These are phyloP conservation scores for Medicago ruthenica DNA, from an alignment of 306 rosid genomes.

Conservation along the genomic window DNA sequence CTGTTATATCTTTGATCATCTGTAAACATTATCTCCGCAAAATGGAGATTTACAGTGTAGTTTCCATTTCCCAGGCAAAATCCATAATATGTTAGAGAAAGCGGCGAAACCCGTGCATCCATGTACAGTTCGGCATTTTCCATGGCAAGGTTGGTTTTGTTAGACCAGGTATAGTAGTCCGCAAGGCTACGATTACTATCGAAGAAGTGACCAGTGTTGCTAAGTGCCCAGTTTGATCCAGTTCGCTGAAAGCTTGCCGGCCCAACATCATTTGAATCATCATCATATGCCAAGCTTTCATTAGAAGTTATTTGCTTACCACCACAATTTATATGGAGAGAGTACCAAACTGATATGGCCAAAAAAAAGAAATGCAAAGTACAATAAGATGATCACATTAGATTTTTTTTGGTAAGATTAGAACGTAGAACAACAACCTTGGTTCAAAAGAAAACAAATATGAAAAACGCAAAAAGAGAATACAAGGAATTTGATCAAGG, in stretches of 20 bases:
- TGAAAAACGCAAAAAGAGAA: too few species aligned
- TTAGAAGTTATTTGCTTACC: constrained; percentile 48
- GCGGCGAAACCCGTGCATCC: constrained; percentile 74
- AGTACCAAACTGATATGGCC: constrained; percentile 42
- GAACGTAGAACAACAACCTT: too few species aligned
- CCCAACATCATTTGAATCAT: constrained; percentile 48
- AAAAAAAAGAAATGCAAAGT: too few species aligned
- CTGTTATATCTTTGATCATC: constrained; percentile 45
- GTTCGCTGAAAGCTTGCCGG: constrained; percentile 42
- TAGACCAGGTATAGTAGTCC: constrained; percentile 45
- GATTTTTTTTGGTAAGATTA: too few species aligned
- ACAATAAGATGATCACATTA: too few species aligned
- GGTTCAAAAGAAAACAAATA: too few species aligned
- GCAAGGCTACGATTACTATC: constrained; percentile 41
- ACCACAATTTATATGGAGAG: constrained; percentile 72
- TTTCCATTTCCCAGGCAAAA: constrained; percentile 61
- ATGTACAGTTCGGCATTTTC: constrained; percentile 53
- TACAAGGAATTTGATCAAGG: too few species aligned
- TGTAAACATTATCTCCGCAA: constrained; percentile 58
- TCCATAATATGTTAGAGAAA: constrained; percentile 68
- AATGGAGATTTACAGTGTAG: constrained; percentile 58
- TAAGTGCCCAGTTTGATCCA: constrained; percentile 60
- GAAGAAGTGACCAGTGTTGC: constrained; percentile 66
- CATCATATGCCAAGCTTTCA: constrained; percentile 49
- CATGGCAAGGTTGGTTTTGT: constrained; percentile 50